Evolutionary conservation across 495 filamentous ascomycete species (phyloP).

Genomic region (Aspergillus incahuasiensis): DNA sequence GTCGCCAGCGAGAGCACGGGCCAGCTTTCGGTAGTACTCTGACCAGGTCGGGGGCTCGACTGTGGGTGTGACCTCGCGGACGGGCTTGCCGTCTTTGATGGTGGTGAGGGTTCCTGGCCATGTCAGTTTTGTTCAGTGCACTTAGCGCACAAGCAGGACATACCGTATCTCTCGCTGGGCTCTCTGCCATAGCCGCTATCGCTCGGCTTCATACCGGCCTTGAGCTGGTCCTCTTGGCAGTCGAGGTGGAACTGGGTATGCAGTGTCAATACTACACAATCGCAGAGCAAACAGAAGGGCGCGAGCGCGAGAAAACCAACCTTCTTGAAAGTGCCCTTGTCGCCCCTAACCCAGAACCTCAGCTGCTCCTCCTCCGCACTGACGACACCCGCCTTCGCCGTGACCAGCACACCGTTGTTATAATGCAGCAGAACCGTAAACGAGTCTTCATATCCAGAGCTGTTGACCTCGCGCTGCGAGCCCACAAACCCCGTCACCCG

Average conservation of each 20-base stretch:
- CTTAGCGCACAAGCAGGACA: background rate
- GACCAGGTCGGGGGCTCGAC: slow-evolving; percentile 66
- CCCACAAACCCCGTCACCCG: slow-evolving; percentile 64
- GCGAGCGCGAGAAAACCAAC: slow-evolving; percentile 18
- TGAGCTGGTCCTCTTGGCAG: slow-evolving; percentile 77
- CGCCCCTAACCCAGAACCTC: slow-evolving; percentile 76
- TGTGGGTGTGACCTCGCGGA: slow-evolving; percentile 50
- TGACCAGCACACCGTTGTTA: slow-evolving; percentile 52
- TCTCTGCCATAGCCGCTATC: slow-evolving; percentile 67
- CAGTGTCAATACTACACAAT: background rate
- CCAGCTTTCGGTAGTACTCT: slow-evolving; percentile 68
- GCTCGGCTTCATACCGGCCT: slow-evolving; percentile 59
- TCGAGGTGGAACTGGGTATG: slow-evolving; percentile 58
- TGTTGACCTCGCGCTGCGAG: slow-evolving; percentile 56
- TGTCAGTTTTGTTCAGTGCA: background rate
- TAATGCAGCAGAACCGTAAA: slow-evolving; percentile 69
- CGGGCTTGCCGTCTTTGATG: slow-evolving; percentile 36
- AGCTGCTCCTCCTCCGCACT: slow-evolving; percentile 67
- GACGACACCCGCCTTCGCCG: slow-evolving; percentile 65
- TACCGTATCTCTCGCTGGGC: slow-evolving; percentile 48
- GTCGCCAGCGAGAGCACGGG: slow-evolving; percentile 57
- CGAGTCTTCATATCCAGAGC: slow-evolving; percentile 60
- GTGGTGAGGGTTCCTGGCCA: slow-evolving; percentile 38
- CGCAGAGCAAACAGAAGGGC: background rate
- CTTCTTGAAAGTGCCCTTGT: slow-evolving; percentile 78